phyloP scores from a whole-genome alignment of 371 early-diverging fungal genomes.

The Haplosporangium sp. region DNA sequence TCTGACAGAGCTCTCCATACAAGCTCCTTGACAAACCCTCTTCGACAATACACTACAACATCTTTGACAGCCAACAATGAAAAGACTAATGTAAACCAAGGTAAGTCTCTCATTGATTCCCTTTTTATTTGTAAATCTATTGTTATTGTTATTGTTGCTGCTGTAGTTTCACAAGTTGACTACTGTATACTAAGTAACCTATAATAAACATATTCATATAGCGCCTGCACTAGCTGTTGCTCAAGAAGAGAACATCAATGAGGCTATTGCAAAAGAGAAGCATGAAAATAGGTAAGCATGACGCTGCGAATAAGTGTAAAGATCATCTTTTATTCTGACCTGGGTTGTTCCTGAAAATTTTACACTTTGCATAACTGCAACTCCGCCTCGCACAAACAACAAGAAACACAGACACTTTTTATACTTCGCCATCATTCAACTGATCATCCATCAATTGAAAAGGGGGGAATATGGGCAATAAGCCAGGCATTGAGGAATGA shows the following conservation, averaged over 20 bases:
- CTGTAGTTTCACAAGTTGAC: neutral
- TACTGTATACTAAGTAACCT: neutral
- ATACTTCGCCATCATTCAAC: neutral
- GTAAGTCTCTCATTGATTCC: conserved; percentile 2
- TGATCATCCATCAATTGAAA: neutral
- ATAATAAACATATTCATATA: conserved; percentile 1
- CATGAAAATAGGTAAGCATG: conserved; percentile 34
- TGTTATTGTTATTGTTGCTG: neutral
- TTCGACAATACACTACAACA: conserved; percentile 38
- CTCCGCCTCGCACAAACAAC: neutral
- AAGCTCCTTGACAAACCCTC: neutral
- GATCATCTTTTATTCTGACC: neutral
- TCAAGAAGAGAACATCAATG: conserved; percentile 34
- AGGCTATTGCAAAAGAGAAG: conserved; percentile 29
- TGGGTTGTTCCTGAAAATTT: conserved; percentile 6
- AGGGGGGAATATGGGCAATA: neutral
- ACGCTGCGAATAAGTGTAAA: neutral
- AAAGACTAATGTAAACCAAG: conserved; percentile 51
- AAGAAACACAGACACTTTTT: neutral
- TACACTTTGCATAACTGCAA: neutral
- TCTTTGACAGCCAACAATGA: conserved; percentile 32
- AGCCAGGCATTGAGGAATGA: neutral
- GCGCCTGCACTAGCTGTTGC: conserved; percentile 40
- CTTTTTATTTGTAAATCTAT: neutral
- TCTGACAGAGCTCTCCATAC: conserved; percentile 1